These are phyloP conservation scores for Suillus bovinus DNA, from an alignment of 768 basidiomycete species.

Conservation along the genomic window DNA sequence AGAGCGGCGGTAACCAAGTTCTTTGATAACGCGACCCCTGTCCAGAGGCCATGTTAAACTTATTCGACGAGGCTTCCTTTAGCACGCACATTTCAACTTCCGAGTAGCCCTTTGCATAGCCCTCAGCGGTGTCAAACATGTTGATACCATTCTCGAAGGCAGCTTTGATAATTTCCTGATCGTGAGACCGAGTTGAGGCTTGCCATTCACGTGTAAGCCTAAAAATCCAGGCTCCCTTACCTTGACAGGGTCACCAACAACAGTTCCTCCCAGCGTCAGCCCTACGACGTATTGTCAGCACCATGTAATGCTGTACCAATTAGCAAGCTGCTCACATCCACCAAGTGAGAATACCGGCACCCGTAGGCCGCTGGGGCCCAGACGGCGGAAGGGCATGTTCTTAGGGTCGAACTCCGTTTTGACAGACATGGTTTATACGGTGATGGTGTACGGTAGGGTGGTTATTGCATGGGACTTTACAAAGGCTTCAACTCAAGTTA, in stretches of 20 bases:
- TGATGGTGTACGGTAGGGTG: background rate
- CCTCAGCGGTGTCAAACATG: conserved; percentile 50
- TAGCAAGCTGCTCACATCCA: conserved; percentile 36
- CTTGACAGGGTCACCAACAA: conserved; percentile 54
- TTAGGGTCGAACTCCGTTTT: conserved; percentile 39
- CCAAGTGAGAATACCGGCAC: conserved; percentile 56
- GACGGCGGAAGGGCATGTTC: conserved; percentile 41
- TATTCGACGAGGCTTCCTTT: background rate
- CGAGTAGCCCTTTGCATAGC: conserved; percentile 46
- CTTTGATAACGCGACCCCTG: conserved; percentile 55
- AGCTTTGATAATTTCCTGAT: conserved; percentile 52
- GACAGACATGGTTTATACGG: conserved; percentile 21
- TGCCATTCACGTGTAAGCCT: background rate
- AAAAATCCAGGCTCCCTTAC: conserved; percentile 14
- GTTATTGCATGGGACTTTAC: background rate
- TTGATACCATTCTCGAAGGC: conserved; percentile 56
- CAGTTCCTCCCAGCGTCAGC: conserved; percentile 49
- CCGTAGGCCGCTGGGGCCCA: conserved; percentile 47
- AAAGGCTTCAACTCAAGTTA: conserved; percentile 9
- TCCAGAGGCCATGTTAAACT: background rate
- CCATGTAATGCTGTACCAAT: background rate
- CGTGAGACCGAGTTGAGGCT: background rate
- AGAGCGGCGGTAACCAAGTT: conserved; percentile 48
- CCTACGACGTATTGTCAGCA: conserved; percentile 21
- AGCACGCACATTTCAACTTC: conserved; percentile 52